Conservation (phyloP, 768 basidiomycete genomes). For the Pleurotus sapidus region DNA sequence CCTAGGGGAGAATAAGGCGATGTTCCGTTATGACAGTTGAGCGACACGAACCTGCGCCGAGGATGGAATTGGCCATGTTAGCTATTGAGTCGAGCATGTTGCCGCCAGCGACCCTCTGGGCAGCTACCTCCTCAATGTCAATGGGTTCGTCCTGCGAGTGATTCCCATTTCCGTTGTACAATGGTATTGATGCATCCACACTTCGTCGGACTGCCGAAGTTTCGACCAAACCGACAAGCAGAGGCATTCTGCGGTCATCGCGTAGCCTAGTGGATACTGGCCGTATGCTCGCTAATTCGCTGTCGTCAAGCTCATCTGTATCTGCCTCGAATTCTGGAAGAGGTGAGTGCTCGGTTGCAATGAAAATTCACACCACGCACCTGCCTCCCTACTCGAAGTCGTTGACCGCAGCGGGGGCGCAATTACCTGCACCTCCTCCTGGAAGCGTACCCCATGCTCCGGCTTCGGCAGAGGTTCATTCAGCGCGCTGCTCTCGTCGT, state of each 20-base stretch:
- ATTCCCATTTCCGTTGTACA: constrained; percentile 32
- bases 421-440: constrained; percentile 68
- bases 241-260: constrained; percentile 60
- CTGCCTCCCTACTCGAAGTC: constrained; percentile 73
- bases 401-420: constrained; percentile 71
- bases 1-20: constrained; percentile 18
- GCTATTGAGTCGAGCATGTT: constrained; percentile 78
- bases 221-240: constrained; percentile 79
- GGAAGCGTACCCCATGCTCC: constrained; percentile 57
- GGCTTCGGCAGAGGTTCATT: constrained; percentile 28
- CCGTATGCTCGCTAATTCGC: constrained; percentile 21
- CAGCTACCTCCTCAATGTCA: constrained; percentile 71
- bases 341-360: constrained; percentile 7
- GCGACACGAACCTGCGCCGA: constrained; percentile 72
- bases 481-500: constrained; percentile 31
- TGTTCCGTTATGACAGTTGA: constrained; percentile 13
- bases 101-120: constrained; percentile 65
- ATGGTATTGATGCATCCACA: constrained; percentile 52
- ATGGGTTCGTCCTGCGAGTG: constrained; percentile 29
- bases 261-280: constrained; percentile 32
- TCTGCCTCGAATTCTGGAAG: constrained; percentile 79
- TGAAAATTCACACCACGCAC: constrained; percentile 45
- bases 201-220: constrained; percentile 56
- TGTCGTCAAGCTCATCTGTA: constrained; percentile 74
- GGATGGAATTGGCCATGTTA: constrained; percentile 95